Evolutionary conservation across 2,329 filamentous ascomycete species (phyloP).

Genomic region (Trichoderma endophyticum): DNA sequence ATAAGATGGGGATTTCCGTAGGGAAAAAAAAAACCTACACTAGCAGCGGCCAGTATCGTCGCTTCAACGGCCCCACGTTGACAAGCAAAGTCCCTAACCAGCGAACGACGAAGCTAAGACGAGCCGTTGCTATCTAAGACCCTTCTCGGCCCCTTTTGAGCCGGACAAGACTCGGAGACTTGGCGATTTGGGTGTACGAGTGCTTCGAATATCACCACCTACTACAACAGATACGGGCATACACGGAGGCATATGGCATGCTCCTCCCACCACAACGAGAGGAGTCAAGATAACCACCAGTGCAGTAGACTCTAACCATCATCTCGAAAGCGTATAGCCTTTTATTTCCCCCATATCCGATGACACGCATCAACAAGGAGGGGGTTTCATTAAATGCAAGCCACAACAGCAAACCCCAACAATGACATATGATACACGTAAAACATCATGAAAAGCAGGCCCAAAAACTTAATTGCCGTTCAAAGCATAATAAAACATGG

Average conservation of each 20-base stretch:
- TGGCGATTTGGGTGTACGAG: neutral
- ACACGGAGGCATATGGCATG: neutral
- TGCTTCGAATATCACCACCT: neutral
- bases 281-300: neutral
- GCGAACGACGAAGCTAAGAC: neutral
- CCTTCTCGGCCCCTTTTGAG: neutral
- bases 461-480: neutral
- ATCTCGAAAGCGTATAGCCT: neutral
- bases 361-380: neutral
- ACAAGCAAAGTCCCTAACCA: neutral
- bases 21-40: neutral
- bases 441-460: neutral
- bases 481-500: neutral
- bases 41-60: slow-evolving; percentile 1
- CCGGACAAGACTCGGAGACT: neutral
- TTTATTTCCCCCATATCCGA: neutral
- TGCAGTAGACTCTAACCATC: neutral
- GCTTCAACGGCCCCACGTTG: slow-evolving; percentile 9
- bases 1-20: neutral
- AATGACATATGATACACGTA: neutral
- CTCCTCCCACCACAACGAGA: neutral
- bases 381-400: neutral
- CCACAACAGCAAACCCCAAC: neutral
- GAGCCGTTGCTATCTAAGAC: neutral
- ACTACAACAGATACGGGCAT: neutral